Percentiles rank a stretch among this genome's conserved stretches.
These are phyloP conservation scores for Botrytis paeoniae DNA, from an alignment of 2,329 filamentous ascomycete genomes.

Conservation along the genomic window DNA sequence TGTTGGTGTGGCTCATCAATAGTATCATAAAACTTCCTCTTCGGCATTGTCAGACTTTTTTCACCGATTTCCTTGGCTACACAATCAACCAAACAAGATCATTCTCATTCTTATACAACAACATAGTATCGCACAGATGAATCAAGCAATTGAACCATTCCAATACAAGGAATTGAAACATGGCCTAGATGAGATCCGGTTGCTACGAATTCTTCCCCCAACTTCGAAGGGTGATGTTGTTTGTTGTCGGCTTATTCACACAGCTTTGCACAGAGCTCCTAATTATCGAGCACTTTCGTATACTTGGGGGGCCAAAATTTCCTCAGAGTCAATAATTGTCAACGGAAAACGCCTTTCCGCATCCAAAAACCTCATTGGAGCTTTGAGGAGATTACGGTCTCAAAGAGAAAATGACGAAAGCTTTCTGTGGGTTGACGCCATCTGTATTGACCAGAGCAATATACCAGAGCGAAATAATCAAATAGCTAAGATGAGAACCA, in stretches of 20 bases:
- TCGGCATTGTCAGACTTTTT: background rate
- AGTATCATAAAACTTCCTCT: too few relatives aligned
- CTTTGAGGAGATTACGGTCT: slow-evolving; percentile 27
- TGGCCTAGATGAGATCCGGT: slow-evolving; percentile 21
- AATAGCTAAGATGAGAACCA: slow-evolving; percentile 28
- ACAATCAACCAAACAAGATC: background rate
- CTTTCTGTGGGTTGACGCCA: slow-evolving; percentile 32
- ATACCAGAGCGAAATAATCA: slow-evolving; percentile 29
- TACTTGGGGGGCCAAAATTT: slow-evolving; percentile 26
- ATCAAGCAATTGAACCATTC: background rate
- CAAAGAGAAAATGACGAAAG: slow-evolving; percentile 17
- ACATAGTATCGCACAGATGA: background rate
- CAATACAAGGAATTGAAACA: slow-evolving; percentile 11
- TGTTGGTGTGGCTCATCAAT: background rate
- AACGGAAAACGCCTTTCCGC: slow-evolving; percentile 21
- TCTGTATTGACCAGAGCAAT: slow-evolving; percentile 33
- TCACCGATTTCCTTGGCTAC: background rate
- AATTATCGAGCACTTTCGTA: slow-evolving; percentile 33
- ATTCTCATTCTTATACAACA: background rate
- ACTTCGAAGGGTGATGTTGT: slow-evolving; percentile 16
- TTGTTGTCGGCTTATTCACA: slow-evolving; percentile 26
- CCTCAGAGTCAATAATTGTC: slow-evolving; percentile 21
- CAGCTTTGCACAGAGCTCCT: slow-evolving; percentile 25
- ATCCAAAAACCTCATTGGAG: slow-evolving; percentile 28
- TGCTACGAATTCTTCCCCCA: slow-evolving; percentile 22